Evolutionary conservation across 257 asterid species (phyloP).

Genomic region (Nicotiana undulata): DNA sequence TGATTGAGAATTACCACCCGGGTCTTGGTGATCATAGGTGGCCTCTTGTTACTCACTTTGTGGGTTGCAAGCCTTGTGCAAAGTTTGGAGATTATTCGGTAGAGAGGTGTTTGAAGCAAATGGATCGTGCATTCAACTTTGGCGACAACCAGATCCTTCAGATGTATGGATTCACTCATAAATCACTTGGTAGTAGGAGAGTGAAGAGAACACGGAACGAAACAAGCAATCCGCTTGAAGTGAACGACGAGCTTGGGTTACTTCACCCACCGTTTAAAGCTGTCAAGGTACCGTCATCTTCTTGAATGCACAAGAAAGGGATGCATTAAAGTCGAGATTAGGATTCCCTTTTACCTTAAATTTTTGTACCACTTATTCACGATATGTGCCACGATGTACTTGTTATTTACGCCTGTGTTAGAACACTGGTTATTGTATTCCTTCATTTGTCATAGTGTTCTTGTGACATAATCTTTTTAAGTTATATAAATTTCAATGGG

Average conservation of each 20-base stretch:
- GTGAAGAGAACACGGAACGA: slow-evolving; percentile 63
- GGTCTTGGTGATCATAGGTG: slow-evolving; percentile 90
- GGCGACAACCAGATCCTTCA: slow-evolving; percentile 82
- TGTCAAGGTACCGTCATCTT: slow-evolving; percentile 24
- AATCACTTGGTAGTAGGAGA: slow-evolving; percentile 48
- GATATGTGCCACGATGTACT: slow-evolving; percentile 23
- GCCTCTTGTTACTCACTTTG: slow-evolving; percentile 98
- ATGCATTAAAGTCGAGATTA: neutral
- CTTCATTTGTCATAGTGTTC: slow-evolving; percentile 27
- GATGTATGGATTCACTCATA: slow-evolving; percentile 77
- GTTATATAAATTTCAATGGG: slow-evolving; percentile 14
- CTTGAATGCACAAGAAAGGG: neutral
- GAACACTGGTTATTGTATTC: slow-evolving; percentile 28
- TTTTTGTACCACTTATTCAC: slow-evolving; percentile 10
- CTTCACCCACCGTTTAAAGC: slow-evolving; percentile 75
- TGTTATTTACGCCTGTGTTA: slow-evolving; percentile 18
- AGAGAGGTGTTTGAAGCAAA: slow-evolving; percentile 89
- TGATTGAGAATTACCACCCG: slow-evolving; percentile 87
- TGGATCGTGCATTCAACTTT: slow-evolving; percentile 84
- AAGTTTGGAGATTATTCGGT: slow-evolving; percentile 85
- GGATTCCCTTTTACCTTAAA: slow-evolving; percentile 1
- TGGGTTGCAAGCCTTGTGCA: slow-evolving; percentile 97
- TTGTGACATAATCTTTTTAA: slow-evolving; percentile 21
- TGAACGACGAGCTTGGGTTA: slow-evolving; percentile 51
- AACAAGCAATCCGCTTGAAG: slow-evolving; percentile 68